Percentiles rank a stretch among this genome's conserved stretches.
phyloP scores from a whole-genome alignment of 305 asterid genomes.

The Lippia alba region DNA sequence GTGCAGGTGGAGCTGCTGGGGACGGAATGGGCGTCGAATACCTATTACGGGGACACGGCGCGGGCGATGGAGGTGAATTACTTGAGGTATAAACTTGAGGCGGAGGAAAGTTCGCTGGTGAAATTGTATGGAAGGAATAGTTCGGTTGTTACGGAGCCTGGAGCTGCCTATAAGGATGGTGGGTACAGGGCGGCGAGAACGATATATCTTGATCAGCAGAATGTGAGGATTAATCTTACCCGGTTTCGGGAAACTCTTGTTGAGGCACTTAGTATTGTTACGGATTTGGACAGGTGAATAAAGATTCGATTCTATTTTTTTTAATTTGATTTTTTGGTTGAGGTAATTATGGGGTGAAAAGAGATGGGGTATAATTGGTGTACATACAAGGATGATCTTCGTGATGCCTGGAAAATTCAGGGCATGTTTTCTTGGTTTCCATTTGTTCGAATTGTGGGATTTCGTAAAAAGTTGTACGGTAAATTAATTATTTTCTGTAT shows the following conservation, averaged over 20 bases:
- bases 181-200: conserved; percentile 55
- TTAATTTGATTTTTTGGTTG: neutral
- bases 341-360: neutral
- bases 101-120: conserved; percentile 57
- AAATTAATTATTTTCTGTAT: neutral
- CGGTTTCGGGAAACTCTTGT: conserved; percentile 55
- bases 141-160: conserved; percentile 45
- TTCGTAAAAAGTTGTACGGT: neutral
- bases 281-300: conserved; percentile 39
- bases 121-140: conserved; percentile 53
- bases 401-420: conserved; percentile 11
- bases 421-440: neutral
- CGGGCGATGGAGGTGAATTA: conserved; percentile 57
- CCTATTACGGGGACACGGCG: conserved; percentile 59
- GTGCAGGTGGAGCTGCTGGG: conserved; percentile 63
- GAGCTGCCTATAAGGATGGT: conserved; percentile 30
- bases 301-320: neutral
- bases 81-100: conserved; percentile 52
- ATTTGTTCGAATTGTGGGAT: conserved; percentile 5
- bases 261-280: conserved; percentile 56
- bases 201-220: conserved; percentile 61
- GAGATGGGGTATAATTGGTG: neutral
- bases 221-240: conserved; percentile 49
- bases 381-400: conserved; percentile 15
- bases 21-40: conserved; percentile 54